Evolutionary conservation across 805 yeast species (phyloP), one percentile per base, ranked within the genome.

Genomic region (Kazachstania bromeliacearum): DNA sequence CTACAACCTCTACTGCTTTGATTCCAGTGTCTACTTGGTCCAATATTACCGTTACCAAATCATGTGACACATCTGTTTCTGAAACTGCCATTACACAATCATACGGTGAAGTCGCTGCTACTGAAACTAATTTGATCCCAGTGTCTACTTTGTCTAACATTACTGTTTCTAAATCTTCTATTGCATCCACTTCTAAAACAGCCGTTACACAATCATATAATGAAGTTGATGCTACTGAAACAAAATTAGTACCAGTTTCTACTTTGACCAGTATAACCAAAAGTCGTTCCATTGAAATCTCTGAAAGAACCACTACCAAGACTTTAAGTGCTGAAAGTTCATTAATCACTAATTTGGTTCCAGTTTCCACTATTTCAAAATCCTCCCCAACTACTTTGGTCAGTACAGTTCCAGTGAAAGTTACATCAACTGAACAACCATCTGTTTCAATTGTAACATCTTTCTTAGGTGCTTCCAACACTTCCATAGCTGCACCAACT

Each of bases 321-420:
- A 46, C 50, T 23, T 25, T 38, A 10, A 36, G 33, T 20, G 52
- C 47, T 31, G 34, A 41, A 31, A 44, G 36, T 14, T 47, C 57
- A 27, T 35, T 35, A 22, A 38, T 40, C 45, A 53, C 58, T 24
- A 48, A 51, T 30, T 45, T 44, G 41, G 48, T 55, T 33, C 59
- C 62, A 31, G 29, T 42, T 29, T 27, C 23, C 28, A 31, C 34
- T 22, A 8, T 31, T n/a, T 29, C 31, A 8, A 29, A 9, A 24
- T 22, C 28, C n/a, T n/a, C n/a, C n/a, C n/a, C n/a, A n/a, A n/a
- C n/a, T n/a, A n/a, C n/a, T n/a, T n/a, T n/a, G n/a, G n/a, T n/a
- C n/a, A n/a, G n/a, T n/a, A n/a, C n/a, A n/a, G n/a, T n/a, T n/a
- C n/a, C n/a, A n/a, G 17, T 23, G 7, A 14, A 14, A 20, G 26